Conservation (phyloP, 2,329 filamentous ascomycete genomes). For the Cadophora sp. region DNA sequence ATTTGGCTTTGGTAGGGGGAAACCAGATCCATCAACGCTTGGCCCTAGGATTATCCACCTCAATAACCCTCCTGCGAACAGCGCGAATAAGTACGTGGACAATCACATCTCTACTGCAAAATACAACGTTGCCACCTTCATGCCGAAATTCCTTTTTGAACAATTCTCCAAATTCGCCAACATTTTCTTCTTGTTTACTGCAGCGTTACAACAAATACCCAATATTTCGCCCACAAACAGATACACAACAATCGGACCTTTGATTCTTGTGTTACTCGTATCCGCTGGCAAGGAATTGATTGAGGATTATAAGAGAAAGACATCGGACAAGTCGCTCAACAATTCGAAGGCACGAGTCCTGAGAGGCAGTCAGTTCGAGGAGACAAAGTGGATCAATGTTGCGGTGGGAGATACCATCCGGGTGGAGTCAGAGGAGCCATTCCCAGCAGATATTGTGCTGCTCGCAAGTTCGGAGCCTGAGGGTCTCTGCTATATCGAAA, state of each 20-base stretch:
- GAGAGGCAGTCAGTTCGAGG: slow-evolving; percentile 81
- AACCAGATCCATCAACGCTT: slow-evolving; percentile 87
- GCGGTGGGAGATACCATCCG: slow-evolving; percentile 90
- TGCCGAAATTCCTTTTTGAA: slow-evolving; percentile 97
- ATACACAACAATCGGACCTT: slow-evolving; percentile 96
- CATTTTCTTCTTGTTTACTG: slow-evolving; percentile 98
- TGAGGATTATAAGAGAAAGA: slow-evolving; percentile 90
- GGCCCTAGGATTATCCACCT: slow-evolving; percentile 93
- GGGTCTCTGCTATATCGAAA: slow-evolving; percentile 98
- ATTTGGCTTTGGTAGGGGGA: slow-evolving; percentile 86
- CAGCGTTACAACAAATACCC: slow-evolving; percentile 92
- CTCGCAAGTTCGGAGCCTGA: slow-evolving; percentile 96
- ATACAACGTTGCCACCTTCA: slow-evolving; percentile 91
- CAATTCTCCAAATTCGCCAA: slow-evolving; percentile 99
- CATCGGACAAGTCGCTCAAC: slow-evolving; percentile 86
- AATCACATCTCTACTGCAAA: slow-evolving; percentile 98
- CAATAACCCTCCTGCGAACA: slow-evolving; percentile 95
- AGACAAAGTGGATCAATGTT: slow-evolving; percentile 93
- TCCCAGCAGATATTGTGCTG: slow-evolving; percentile 91
- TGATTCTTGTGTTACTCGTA: slow-evolving; percentile 88
- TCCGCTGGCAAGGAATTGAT: slow-evolving; percentile 94
- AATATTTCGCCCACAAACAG: slow-evolving; percentile 92
- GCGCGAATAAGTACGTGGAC: slow-evolving; percentile 87
- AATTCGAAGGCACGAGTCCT: slow-evolving; percentile 84
- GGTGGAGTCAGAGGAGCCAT: slow-evolving; percentile 93